Percentiles rank a stretch among this genome's conserved stretches.
These are phyloP conservation scores for Alternaria atra DNA, from an alignment of 2,329 filamentous ascomycete species.

Conservation along the genomic window DNA sequence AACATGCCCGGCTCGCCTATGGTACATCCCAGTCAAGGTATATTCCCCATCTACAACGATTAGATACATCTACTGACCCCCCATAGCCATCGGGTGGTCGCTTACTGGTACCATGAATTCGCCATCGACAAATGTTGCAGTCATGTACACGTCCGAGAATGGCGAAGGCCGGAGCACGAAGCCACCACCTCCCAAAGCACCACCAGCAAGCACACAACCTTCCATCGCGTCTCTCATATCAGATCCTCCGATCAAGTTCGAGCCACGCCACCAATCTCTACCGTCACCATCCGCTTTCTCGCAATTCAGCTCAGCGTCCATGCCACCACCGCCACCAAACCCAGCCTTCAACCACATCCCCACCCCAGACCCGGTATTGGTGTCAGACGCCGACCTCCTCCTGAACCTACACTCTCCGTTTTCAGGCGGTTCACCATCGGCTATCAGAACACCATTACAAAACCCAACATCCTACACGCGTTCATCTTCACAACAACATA, in stretches of 20 bases:
- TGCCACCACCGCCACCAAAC: constrained; percentile 47
- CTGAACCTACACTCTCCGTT: constrained; percentile 61
- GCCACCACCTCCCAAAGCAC: constrained; percentile 28
- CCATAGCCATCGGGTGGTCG: constrained; percentile 78
- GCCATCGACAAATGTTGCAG: constrained; percentile 81
- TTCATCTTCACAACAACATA: constrained; percentile 21
- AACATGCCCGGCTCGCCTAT: constrained; percentile 56
- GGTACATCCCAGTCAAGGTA: constrained; percentile 62
- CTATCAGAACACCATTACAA: constrained; percentile 22
- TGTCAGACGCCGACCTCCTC: constrained; percentile 58
- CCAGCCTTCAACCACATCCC: constrained; percentile 32
- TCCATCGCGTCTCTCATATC: constrained; percentile 46
- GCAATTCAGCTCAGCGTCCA: constrained; percentile 40
- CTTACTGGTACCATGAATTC: constrained; percentile 89
- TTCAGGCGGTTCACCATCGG: constrained; percentile 35
- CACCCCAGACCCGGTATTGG: constrained; percentile 46
- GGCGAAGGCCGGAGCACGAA: constrained; percentile 38
- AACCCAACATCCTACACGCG: constrained; percentile 30
- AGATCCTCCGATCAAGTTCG: constrained; percentile 41
- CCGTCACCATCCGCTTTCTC: constrained; percentile 34
- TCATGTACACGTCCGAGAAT: constrained; percentile 73
- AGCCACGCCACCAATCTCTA: constrained; percentile 30
- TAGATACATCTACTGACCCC: constrained; percentile 17
- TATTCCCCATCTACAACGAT: neutral
- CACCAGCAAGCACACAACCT: constrained; percentile 30